These are phyloP conservation scores for Cytospora piceicola DNA, from an alignment of 2,329 filamentous ascomycete genomes.

Conservation along the genomic window DNA sequence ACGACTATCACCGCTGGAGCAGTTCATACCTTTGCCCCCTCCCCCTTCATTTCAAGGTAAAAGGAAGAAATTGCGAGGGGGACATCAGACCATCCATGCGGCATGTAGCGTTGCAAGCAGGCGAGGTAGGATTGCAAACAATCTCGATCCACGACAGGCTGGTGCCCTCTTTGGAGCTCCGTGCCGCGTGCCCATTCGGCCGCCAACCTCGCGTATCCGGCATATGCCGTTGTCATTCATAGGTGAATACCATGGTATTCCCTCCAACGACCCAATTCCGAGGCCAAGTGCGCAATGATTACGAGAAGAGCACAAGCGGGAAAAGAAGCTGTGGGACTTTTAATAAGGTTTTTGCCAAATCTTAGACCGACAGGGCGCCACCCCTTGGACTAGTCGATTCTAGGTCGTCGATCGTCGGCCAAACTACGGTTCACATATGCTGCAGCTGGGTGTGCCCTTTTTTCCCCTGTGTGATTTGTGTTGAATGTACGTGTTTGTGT, in stretches of 20 bases:
- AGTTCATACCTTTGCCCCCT: not conserved
- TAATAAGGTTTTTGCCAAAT: conserved; percentile 27
- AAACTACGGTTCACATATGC: not conserved
- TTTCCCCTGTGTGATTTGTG: no score
- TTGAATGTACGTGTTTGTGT: not conserved
- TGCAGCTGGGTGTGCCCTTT: not conserved
- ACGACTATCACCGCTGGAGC: conserved; percentile 13
- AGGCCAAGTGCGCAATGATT: conserved; percentile 19
- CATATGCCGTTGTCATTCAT: not conserved
- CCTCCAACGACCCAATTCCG: conserved; percentile 2
- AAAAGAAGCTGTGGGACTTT: conserved; percentile 6
- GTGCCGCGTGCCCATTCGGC: conserved; percentile 5
- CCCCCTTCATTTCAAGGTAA: conserved; percentile 12
- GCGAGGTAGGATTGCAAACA: conserved; percentile 14
- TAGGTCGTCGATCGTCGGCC: conserved; percentile 8
- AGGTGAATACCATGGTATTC: conserved; percentile 7
- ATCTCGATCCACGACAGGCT: conserved; percentile 18
- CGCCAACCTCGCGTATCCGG: not conserved
- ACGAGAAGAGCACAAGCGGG: not conserved
- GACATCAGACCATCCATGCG: conserved; percentile 23
- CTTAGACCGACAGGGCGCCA: conserved; percentile 11
- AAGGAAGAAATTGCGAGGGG: conserved; percentile 9
- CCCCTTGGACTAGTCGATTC: conserved; percentile 7
- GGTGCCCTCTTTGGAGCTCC: conserved; percentile 13
- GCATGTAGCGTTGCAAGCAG: conserved; percentile 12